phyloP scores from a whole-genome alignment of 2,329 filamentous ascomycete genomes.

The Fusarium pininemorale region DNA sequence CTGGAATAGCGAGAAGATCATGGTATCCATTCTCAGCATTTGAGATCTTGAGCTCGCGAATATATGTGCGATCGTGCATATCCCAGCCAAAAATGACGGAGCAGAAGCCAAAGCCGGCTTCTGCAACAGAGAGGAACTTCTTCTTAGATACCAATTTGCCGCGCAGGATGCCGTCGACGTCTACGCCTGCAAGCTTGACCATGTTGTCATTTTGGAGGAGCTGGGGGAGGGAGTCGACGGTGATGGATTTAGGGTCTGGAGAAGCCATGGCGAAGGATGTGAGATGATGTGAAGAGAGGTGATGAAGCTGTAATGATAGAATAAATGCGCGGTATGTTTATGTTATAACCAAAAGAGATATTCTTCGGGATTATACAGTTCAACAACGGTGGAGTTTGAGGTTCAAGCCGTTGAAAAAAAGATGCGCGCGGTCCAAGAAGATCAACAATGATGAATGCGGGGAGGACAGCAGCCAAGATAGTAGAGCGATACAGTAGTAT shows the following conservation, averaged over 20 bases:
- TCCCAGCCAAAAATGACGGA: conserved; percentile 96
- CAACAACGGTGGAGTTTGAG: neutral
- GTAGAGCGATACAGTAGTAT: neutral
- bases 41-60: conserved; percentile 83
- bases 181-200: conserved; percentile 88
- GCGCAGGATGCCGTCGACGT: conserved; percentile 86
- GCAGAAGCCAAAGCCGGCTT: conserved; percentile 89
- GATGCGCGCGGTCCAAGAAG: conserved; percentile 8
- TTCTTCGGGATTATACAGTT: neutral
- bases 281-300: neutral
- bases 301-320: neutral
- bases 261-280: conserved; percentile 39
- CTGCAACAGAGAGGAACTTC: conserved; percentile 87
- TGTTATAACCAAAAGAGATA: neutral
- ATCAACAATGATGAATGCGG: neutral
- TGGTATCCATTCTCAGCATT: conserved; percentile 92
- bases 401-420: neutral
- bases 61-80: conserved; percentile 94
- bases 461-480: neutral
- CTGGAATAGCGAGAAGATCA: conserved; percentile 83
- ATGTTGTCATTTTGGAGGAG: conserved; percentile 76
- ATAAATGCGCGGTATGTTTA: neutral
- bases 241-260: conserved; percentile 53
- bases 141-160: conserved; percentile 93
- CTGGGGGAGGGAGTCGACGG: conserved; percentile 69